Evolutionary conservation across 805 yeast genomes (phyloP), one percentile per base, ranked within the genome.

Genomic region (Ogataea pini): DNA sequence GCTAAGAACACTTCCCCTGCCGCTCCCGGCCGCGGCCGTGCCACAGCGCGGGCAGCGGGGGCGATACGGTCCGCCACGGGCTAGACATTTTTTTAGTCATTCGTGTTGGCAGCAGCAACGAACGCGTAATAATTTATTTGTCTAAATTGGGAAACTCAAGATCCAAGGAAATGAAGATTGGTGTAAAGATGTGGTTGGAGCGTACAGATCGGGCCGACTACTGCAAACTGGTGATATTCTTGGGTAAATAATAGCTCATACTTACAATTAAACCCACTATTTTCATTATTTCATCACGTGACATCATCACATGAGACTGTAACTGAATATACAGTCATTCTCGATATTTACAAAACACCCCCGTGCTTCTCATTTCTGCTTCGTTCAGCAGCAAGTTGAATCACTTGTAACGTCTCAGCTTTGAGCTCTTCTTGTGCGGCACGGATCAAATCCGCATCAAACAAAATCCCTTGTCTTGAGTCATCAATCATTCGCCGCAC

Each of bases 351-450:
- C 16, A n/a, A n/a, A n/a, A 12, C n/a, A 17, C 14, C 31, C n/a
- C n/a, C 12, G 20, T 18, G 31, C 24, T 39, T 22, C 32, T 14
- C 17, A 9, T 25, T 40, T 31, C 60, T 56, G 33, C 58, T 61
- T 22, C 43, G 46, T 4, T 50, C 50, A 1, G 69, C 69, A 17
- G 70, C 70, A 20, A 47, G 42, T 12, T 59, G 58, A 8, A 68
- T 58, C 7, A 61, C 59, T 0, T 28, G 52, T 34, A 67, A 45
- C 1, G 70, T 62, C 19, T 61, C 68, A 1, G 33, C 51, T 33
- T 67, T 63, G 42, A 68, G 45, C 42, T 69, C 70, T 36, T 65
- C 71, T 44, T 68, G 72, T 0, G 71, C 71, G 25, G 65, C 68
- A 18, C 59, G 58, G 36, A 68, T 62, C 8, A 67, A 39, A 4